phyloP scores from a whole-genome alignment of 257 asterid genomes.

The Solanum sitiens region DNA sequence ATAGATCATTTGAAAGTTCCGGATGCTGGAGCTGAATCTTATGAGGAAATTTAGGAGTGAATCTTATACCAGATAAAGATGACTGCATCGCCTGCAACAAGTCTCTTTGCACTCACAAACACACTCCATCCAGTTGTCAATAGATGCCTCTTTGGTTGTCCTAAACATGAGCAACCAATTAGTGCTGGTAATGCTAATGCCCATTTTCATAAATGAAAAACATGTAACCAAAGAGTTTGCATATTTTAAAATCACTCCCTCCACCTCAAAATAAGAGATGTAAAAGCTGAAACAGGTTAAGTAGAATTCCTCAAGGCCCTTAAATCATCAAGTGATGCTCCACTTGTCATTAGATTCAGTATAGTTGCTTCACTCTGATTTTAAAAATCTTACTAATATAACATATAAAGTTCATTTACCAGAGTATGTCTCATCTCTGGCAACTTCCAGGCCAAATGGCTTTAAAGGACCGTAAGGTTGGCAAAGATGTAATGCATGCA shows the following conservation, averaged over 20 bases:
- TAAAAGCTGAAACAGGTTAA: background rate
- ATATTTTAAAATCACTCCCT: background rate
- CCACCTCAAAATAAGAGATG: background rate
- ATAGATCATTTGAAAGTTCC: background rate
- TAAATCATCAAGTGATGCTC: background rate
- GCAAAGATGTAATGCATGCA: background rate
- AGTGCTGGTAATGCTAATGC: background rate
- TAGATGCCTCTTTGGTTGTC: slow-evolving; percentile 98
- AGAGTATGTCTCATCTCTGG: background rate
- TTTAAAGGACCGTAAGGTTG: background rate
- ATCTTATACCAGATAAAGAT: slow-evolving; percentile 81
- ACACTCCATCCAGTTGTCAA: slow-evolving; percentile 98
- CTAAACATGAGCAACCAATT: slow-evolving; percentile 27
- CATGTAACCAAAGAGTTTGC: background rate
- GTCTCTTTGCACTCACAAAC: slow-evolving; percentile 91
- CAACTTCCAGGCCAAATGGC: background rate
- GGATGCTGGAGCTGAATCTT: background rate
- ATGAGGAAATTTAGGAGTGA: background rate
- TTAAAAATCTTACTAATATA: background rate
- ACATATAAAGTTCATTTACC: background rate
- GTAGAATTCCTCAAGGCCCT: background rate
- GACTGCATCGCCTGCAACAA: slow-evolving; percentile 91
- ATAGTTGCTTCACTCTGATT: background rate
- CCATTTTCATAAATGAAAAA: background rate
- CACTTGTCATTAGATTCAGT: background rate